Conservation (phyloP, 1,284 basidiomycete species). For the Amylostereum chailletii region DNA sequence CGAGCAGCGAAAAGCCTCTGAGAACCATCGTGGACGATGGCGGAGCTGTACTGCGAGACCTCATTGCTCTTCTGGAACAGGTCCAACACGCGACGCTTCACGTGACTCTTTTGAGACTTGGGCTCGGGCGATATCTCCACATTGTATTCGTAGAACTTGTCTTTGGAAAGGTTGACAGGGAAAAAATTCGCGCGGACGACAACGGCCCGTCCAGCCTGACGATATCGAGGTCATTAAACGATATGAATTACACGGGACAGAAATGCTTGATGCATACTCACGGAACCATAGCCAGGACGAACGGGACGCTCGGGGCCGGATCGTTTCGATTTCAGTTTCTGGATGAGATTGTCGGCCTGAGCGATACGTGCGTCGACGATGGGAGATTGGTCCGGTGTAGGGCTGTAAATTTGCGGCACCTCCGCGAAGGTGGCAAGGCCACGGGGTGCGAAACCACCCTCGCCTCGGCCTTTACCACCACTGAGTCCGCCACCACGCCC, state of each 20-base stretch:
- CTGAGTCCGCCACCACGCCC: background rate
- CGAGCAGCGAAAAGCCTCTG: slow-evolving; percentile 48
- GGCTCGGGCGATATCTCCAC: slow-evolving; percentile 46
- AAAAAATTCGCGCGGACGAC: slow-evolving; percentile 64
- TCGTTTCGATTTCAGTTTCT: slow-evolving; percentile 30
- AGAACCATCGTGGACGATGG: slow-evolving; percentile 55
- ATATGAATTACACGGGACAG: too few species aligned
- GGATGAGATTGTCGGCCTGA: slow-evolving; percentile 33
- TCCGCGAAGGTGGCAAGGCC: slow-evolving; percentile 18
- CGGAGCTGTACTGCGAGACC: slow-evolving; percentile 30
- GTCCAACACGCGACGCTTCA: slow-evolving; percentile 46
- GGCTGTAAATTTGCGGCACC: slow-evolving; percentile 21
- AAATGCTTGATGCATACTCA: slow-evolving; percentile 25
- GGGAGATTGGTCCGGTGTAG: slow-evolving; percentile 30
- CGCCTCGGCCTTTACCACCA: slow-evolving; percentile 10
- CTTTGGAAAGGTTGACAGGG: slow-evolving; percentile 39
- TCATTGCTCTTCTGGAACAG: slow-evolving; percentile 42
- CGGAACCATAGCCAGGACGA: slow-evolving; percentile 58
- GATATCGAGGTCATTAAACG: too few species aligned
- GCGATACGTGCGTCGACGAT: slow-evolving; percentile 34
- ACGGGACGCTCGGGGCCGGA: slow-evolving; percentile 39
- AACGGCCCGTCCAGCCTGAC: slow-evolving; percentile 18
- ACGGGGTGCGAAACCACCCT: slow-evolving; percentile 15
- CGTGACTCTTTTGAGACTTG: slow-evolving; percentile 34
- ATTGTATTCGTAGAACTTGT: slow-evolving; percentile 49